phyloP scores from a whole-genome alignment of 257 asterid genomes.

The Paulownia fortunei region DNA sequence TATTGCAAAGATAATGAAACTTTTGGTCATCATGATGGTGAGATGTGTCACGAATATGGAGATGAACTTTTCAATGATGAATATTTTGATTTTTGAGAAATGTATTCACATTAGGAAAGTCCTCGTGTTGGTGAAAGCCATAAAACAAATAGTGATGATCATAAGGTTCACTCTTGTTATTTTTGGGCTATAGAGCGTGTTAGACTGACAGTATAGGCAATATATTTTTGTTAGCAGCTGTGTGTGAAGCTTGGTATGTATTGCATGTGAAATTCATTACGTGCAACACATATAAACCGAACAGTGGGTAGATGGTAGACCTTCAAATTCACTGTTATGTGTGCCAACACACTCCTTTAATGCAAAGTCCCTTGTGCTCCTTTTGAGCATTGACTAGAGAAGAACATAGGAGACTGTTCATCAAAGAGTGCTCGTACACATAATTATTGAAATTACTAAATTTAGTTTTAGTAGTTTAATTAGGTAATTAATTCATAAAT shows the following conservation, averaged over 20 bases:
- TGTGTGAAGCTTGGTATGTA: background rate
- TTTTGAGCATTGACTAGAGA: no score
- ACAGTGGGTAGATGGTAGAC: no score
- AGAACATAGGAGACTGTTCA: no score
- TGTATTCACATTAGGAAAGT: background rate
- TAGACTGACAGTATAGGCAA: background rate
- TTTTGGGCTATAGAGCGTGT: background rate
- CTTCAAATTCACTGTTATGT: no score
- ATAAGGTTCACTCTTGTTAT: background rate
- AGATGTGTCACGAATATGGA: conserved; percentile 14
- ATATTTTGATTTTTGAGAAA: conserved; percentile 13
- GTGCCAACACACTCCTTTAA: no score
- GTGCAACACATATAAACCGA: background rate
- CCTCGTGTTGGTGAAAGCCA: background rate
- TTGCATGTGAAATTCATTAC: background rate
- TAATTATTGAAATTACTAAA: no score
- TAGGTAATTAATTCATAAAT: no score
- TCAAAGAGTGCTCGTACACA: no score
- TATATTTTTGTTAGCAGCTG: background rate
- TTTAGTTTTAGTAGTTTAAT: no score
- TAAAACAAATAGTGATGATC: background rate
- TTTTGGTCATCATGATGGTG: conserved; percentile 16
- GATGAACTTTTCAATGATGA: conserved; percentile 36
- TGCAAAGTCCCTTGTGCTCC: no score
- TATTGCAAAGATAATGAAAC: conserved; percentile 24